These are phyloP conservation scores for Ceratorhiza oryzae-sativae DNA, from an alignment of 1,284 basidiomycete genomes.

Conservation along the genomic window DNA sequence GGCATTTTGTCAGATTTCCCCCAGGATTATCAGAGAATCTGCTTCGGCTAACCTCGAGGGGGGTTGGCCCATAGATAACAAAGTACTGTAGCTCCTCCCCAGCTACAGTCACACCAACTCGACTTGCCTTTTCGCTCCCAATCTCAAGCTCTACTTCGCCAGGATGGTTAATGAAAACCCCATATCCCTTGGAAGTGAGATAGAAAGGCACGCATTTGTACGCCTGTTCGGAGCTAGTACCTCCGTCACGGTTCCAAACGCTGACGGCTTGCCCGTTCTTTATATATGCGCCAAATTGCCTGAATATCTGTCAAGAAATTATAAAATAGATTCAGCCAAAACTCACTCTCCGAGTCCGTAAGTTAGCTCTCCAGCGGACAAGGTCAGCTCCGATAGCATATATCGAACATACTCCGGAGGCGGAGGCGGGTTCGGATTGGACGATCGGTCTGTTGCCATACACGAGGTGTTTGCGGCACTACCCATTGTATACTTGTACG, in stretches of 20 bases:
- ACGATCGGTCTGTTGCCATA: conserved; percentile 62
- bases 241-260: conserved; percentile 76
- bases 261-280: conserved; percentile 77
- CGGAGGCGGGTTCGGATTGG: conserved; percentile 61
- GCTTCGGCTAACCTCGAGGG: conserved; percentile 62
- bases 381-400: conserved; percentile 70
- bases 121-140: conserved; percentile 74
- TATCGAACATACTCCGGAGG: conserved; percentile 62
- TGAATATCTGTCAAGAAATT: too few species aligned
- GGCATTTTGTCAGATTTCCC: too few species aligned
- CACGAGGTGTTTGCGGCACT: conserved; percentile 68
- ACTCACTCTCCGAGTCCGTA: conserved; percentile 69
- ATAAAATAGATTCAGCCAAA: too few species aligned
- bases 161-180: conserved; percentile 76
- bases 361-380: conserved; percentile 72
- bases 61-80: conserved; percentile 69
- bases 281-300: conserved; percentile 74
- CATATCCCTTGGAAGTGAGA: conserved; percentile 72
- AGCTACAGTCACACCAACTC: conserved; percentile 71
- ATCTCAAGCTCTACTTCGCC: conserved; percentile 81
- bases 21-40: too few species aligned
- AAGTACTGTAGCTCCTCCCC: conserved; percentile 71
- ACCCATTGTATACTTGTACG: conserved; percentile 65
- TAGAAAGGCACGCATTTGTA: conserved; percentile 80
- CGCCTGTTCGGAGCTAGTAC: conserved; percentile 66